Evolutionary conservation across 805 yeast genomes (phyloP), one percentile per base, ranked within the genome.

Genomic region (Lipomyces orientalis): DNA sequence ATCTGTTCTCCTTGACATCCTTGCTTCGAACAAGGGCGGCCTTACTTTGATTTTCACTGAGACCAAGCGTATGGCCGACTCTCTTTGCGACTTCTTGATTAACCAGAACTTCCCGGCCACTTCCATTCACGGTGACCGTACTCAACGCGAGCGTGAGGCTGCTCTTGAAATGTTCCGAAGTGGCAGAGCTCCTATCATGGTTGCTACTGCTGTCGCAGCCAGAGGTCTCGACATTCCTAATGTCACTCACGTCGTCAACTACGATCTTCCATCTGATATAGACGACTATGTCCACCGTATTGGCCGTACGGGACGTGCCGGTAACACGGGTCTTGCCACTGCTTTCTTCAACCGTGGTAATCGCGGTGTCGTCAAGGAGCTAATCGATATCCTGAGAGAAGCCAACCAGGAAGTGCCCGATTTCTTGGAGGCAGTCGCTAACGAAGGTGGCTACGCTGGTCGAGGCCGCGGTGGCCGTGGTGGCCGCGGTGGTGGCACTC

Each of bases 291-390:
- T 95, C 68, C 99, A 95, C 85, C 91, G 99, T 85, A 95, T 95
- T 79, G 99, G 99, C 87, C 94, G 99, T 88, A 95, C 99, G 78
- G 99, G 99, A 83, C 95, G 99, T 88, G 99, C 99, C 77, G 99
- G 99, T 87, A 95, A 95, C 84, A 88, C 90, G 71, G 99, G 99
- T 90, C 85, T 91, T 76, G 98, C 99, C 73, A 93, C 98, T 74
- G 97, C 99, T 61, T 95, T 95, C 85, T 91, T 95, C 83, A 95
- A 95, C 90, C 90, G 98, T 84, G 90, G 90, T 80, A 95, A 93
- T 87, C 87, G 86, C 78, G 93, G 93, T 78, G 85, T 96, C 76
- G 94, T 87, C 73, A 91, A 91, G 80, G 97, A 93, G 71, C 83
- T 95, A 80, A 81, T 92, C 77, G 97, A 91, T 64, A 86, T 95